phyloP scores from a whole-genome alignment of 352 stramenopile genomes.

The Phytophthora sp. region DNA sequence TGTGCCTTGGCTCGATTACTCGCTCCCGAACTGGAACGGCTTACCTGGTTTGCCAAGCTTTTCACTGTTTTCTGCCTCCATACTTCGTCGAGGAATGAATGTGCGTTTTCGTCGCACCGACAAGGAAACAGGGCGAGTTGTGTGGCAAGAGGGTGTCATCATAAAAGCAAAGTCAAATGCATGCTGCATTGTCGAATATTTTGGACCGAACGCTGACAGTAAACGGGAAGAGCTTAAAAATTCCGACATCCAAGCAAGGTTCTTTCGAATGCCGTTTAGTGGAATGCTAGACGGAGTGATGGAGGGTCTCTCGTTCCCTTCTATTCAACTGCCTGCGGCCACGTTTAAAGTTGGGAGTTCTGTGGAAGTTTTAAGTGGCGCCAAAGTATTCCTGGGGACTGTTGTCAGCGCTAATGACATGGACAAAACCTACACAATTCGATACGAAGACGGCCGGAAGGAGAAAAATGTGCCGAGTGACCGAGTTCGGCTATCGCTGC shows the following conservation, averaged over 20 bases:
- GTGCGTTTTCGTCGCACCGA: conserved; percentile 53
- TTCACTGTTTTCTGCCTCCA: conserved; percentile 34
- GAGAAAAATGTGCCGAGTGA: conserved; percentile 61
- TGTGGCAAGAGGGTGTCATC: conserved; percentile 59
- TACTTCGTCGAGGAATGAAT: conserved; percentile 56
- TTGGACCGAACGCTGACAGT: conserved; percentile 36
- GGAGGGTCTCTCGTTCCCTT: conserved; percentile 41
- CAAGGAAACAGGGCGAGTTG: conserved; percentile 25
- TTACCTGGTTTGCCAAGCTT: conserved; percentile 32
- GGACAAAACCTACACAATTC: conserved; percentile 58
- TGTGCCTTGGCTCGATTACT: conserved; percentile 60
- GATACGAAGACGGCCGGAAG: conserved; percentile 64
- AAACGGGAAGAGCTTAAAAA: conserved; percentile 57
- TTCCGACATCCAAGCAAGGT: conserved; percentile 51
- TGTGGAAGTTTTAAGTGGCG: conserved; percentile 56
- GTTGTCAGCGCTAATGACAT: conserved; percentile 49
- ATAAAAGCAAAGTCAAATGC: conserved; percentile 53
- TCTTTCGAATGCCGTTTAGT: conserved; percentile 47
- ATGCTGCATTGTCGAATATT: conserved; percentile 55
- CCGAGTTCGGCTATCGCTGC: conserved; percentile 60
- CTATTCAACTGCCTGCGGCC: conserved; percentile 41
- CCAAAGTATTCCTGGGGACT: conserved; percentile 55
- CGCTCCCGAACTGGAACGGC: conserved; percentile 41
- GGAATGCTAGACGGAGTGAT: conserved; percentile 36
- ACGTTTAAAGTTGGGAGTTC: conserved; percentile 46